These are phyloP conservation scores for Gossypium turneri DNA, from an alignment of 345 rosid species.

Conservation along the genomic window DNA sequence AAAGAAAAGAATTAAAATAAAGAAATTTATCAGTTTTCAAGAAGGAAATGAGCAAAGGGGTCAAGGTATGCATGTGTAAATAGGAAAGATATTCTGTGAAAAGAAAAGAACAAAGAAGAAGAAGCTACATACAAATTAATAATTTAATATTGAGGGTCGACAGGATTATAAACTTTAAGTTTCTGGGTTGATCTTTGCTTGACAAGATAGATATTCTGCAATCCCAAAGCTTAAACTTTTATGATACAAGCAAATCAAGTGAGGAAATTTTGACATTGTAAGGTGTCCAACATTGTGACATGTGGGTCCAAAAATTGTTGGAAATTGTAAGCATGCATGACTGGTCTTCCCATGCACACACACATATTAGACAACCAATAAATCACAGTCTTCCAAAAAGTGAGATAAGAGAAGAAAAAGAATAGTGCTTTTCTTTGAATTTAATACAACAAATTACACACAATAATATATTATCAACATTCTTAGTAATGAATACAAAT, in stretches of 20 bases:
- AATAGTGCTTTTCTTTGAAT: not conserved
- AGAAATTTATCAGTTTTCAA: too few relatives aligned
- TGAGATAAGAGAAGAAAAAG: not conserved
- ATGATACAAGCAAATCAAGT: not conserved
- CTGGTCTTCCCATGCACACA: slow-evolving; percentile 9
- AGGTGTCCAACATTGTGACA: slow-evolving; percentile 1
- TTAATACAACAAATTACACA: too few relatives aligned
- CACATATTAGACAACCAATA: not conserved
- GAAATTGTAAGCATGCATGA: slow-evolving; percentile 10
- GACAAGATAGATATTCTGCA: not conserved
- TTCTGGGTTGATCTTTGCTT: not conserved
- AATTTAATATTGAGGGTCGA: not conserved
- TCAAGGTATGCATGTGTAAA: too few relatives aligned
- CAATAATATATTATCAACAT: too few relatives aligned
- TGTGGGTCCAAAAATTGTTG: slow-evolving; percentile 10
- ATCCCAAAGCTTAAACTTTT: not conserved
- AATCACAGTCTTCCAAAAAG: slow-evolving; percentile 8
- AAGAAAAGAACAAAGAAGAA: not conserved
- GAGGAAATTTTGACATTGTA: not conserved
- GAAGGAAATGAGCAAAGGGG: too few relatives aligned
- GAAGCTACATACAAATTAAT: not conserved
- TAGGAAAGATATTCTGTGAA: too few relatives aligned
- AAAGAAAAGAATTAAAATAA: too few relatives aligned
- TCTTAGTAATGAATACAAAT: too few relatives aligned
- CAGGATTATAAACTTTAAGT: not conserved